These are phyloP conservation scores for Candida nemodendra DNA, from an alignment of 805 yeast species.

Conservation along the genomic window DNA sequence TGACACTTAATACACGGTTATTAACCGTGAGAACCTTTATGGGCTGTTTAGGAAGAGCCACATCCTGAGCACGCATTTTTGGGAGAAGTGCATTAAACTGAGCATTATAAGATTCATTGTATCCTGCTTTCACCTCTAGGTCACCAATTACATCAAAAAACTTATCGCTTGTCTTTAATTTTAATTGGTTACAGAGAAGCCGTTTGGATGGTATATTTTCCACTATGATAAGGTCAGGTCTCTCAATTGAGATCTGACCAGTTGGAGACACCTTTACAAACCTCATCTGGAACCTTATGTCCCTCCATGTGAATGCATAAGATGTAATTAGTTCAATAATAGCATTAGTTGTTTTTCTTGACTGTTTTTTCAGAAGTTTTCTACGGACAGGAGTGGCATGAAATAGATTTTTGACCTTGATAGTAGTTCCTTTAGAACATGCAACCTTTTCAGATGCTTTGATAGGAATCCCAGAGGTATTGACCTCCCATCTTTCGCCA, in stretches of 20 bases:
- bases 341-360: slow-evolving; percentile 24
- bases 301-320: slow-evolving; percentile 32
- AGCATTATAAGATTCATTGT: slow-evolving; percentile 1
- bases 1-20: slow-evolving; percentile 28
- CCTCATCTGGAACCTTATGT: slow-evolving; percentile 33
- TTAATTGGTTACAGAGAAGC: slow-evolving; percentile 16
- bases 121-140: slow-evolving; percentile 5
- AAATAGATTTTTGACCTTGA: slow-evolving; percentile 34
- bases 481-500: slow-evolving; percentile 38
- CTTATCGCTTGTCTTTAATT: slow-evolving; percentile 15
- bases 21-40: slow-evolving; percentile 36
- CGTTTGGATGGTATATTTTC: slow-evolving; percentile 9
- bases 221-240: slow-evolving; percentile 12
- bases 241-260: slow-evolving; percentile 12
- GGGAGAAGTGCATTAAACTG: slow-evolving; percentile 31
- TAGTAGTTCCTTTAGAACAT: slow-evolving; percentile 36
- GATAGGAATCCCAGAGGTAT: slow-evolving; percentile 26
- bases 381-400: slow-evolving; percentile 34
- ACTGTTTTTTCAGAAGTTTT: slow-evolving; percentile 28
- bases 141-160: slow-evolving; percentile 16
- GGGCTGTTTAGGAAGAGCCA: slow-evolving; percentile 21
- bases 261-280: slow-evolving; percentile 18
- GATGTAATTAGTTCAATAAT: slow-evolving; percentile 27
- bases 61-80: slow-evolving; percentile 31
- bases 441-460: slow-evolving; percentile 24